phyloP scores from a whole-genome alignment of 441 rosid species.

The Jatropha podagrica region DNA sequence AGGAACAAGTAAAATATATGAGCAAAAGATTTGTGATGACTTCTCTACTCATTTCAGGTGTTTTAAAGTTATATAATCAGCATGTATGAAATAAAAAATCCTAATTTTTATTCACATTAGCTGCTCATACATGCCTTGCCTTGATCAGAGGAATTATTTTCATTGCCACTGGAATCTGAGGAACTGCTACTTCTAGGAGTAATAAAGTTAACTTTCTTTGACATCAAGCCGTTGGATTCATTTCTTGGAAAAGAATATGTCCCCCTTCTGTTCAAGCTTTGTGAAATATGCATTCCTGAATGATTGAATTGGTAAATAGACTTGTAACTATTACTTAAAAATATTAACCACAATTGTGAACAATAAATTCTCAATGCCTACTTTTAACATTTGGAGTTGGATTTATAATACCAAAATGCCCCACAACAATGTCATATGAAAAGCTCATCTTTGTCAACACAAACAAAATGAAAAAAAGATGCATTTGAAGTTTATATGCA shows the following conservation, averaged over 20 bases:
- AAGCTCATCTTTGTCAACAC: neutral
- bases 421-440: neutral
- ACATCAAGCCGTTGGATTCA: constrained; percentile 18
- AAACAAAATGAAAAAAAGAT: neutral
- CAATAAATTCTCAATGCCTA: neutral
- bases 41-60: too few relatives aligned
- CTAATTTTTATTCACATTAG: neutral
- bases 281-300: constrained; percentile 34
- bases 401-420: neutral
- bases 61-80: too few relatives aligned
- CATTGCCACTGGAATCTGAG: constrained; percentile 38
- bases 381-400: neutral
- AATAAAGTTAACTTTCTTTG: constrained; percentile 27
- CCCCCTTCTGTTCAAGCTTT: constrained; percentile 19
- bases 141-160: constrained; percentile 39
- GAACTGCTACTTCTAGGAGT: constrained; percentile 42
- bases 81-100: too few relatives aligned
- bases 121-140: constrained; percentile 41
- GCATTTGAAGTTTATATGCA: neutral
- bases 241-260: constrained; percentile 19
- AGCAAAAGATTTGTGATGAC: neutral
- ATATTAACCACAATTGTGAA: neutral
- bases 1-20: constrained; percentile 20
- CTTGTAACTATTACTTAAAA: neutral
- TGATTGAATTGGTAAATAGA: constrained; percentile 10